phyloP scores from a whole-genome alignment of 2,329 filamentous ascomycete species.

The Rhexocercosporidium sp. region DNA sequence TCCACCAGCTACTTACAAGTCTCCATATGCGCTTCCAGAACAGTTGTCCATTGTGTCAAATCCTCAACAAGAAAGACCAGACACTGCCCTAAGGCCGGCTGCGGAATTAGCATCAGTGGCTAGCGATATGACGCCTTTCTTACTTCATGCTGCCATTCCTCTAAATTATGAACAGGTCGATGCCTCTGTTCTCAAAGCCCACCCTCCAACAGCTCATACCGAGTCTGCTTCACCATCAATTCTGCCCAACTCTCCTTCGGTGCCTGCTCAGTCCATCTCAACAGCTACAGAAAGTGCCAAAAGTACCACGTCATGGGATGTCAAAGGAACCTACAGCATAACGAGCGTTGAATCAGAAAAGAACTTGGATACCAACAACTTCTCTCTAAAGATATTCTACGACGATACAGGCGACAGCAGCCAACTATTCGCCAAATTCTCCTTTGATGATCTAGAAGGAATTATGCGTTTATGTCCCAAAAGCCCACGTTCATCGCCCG shows the following conservation, averaged over 20 bases:
- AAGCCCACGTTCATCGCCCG: neutral
- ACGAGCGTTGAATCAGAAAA: neutral
- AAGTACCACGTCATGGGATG: neutral
- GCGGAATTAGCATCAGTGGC: too few species aligned
- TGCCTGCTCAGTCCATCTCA: neutral
- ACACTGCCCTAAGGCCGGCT: too few species aligned
- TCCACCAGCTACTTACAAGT: neutral
- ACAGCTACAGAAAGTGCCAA: neutral
- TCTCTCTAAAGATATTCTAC: slow-evolving; percentile 7
- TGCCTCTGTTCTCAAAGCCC: neutral
- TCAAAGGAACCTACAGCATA: neutral
- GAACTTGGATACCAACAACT: slow-evolving; percentile 2
- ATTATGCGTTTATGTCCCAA: slow-evolving; percentile 16
- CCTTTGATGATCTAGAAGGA: slow-evolving; percentile 17
- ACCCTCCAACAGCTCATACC: neutral
- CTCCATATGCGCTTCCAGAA: neutral
- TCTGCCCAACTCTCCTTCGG: neutral
- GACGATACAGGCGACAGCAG: neutral
- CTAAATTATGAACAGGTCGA: too few species aligned
- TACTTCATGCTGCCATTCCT: too few species aligned
- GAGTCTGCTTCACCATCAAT: neutral
- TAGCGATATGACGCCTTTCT: too few species aligned
- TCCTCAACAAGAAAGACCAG: neutral
- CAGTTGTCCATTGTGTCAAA: neutral
- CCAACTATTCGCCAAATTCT: slow-evolving; percentile 19